Evolutionary conservation across 805 yeast genomes (phyloP), one percentile per base, ranked within the genome.

Genomic region (Debaryomyces tyrocola): DNA sequence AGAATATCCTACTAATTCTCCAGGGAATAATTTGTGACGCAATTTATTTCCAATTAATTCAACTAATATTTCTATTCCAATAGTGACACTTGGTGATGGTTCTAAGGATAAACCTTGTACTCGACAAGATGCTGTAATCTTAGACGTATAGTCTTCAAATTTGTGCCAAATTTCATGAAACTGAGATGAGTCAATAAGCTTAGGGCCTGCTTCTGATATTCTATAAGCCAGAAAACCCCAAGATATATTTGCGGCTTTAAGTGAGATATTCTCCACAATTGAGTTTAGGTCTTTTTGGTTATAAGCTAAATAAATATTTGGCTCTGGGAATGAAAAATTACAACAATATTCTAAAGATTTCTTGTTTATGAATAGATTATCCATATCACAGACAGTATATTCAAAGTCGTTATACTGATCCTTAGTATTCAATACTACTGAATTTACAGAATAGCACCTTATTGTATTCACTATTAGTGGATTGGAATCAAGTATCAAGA

Each of bases 81-180:
- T 74, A 2, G 79, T 69, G 40, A 64, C 66, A 8, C 45, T 39
- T 0, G 80, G 74, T 17, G 66, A 59, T 0, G 77, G 56, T 2
- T 47, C 42, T 5, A 76, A 15, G 0, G 40, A 29, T 0, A 66
- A 45, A 28, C 67, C 66, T 0, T 64, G 57, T 0, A 84, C 44
- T 40, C 80, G 84, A 36, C 83, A 60, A 2, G 84, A 74, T 0
- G 81, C 49, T 10, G 72, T 62, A 0, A 66, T 53, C 46, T 70
- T 75, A 1, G 68, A 63, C 28, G 49, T 63, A 54, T 24, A 62
- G 10, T 11, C 18, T 41, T 78, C 82, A 15, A 52, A 43, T 46
- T 78, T 74, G 5, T 66, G 56, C 90, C 90, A 85, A 35, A 80
- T 48, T 46, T 84, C 84, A 49, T 67, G 67, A 5, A 58, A 54